Evolutionary conservation across 2,329 filamentous ascomycete species (phyloP).

Genomic region (Calonectria montana): DNA sequence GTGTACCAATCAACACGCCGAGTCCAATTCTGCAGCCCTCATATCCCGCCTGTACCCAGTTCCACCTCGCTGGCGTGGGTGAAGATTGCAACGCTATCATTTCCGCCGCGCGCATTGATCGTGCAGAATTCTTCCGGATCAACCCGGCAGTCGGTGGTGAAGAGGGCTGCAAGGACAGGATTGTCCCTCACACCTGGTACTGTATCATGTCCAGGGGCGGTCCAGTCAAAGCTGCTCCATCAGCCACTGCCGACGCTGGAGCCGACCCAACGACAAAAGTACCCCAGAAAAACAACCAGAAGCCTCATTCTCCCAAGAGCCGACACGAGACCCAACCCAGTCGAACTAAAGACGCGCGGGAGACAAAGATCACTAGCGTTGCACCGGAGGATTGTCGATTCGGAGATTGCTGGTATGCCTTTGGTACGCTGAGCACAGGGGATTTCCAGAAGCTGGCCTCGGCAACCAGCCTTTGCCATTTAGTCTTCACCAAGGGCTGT

Average conservation of each 20-base stretch:
- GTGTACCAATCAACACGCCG: constrained; percentile 24
- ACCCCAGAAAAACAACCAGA: not conserved
- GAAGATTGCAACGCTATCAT: constrained; percentile 22
- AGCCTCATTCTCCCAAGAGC: not conserved
- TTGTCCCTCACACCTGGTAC: constrained; percentile 27
- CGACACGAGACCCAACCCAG: not conserved
- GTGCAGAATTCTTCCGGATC: constrained; percentile 25
- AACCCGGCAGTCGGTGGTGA: constrained; percentile 18
- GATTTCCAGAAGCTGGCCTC: not conserved
- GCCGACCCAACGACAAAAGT: not conserved
- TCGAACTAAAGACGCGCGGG: not conserved
- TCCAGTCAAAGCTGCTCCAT: not conserved
- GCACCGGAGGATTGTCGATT: constrained; percentile 18
- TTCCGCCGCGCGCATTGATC: not conserved
- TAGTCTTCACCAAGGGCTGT: constrained; percentile 14
- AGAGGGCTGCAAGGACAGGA: constrained; percentile 1
- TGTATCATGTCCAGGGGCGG: constrained; percentile 32
- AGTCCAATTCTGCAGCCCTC: constrained; percentile 22
- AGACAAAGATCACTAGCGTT: constrained; percentile 8
- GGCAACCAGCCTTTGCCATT: constrained; percentile 17
- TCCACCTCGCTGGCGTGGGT: constrained; percentile 4
- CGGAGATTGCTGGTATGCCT: constrained; percentile 29
- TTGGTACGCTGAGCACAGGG: constrained; percentile 11
- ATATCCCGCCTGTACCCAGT: constrained; percentile 23
- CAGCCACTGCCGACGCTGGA: not conserved